phyloP scores from a whole-genome alignment of 1,284 basidiomycete species.

The Papiliotrema fonsecae region DNA sequence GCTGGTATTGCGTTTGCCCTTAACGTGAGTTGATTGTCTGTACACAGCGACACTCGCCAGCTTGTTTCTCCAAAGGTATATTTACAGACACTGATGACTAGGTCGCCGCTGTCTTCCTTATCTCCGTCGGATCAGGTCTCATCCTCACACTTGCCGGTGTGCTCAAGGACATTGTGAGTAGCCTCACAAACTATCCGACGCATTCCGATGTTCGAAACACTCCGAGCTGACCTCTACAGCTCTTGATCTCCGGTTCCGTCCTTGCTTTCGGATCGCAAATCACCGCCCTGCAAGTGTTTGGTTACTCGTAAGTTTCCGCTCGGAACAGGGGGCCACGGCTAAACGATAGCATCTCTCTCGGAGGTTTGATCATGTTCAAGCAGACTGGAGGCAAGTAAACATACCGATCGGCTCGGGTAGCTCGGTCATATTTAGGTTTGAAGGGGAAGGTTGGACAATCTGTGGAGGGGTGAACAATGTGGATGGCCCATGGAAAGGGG shows the following conservation, averaged over 20 bases:
- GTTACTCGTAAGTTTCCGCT: conserved; percentile 50
- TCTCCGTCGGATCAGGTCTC: conserved; percentile 79
- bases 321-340: background rate
- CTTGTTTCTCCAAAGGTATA: no score
- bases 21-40: conserved; percentile 65
- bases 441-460: no score
- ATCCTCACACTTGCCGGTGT: conserved; percentile 92
- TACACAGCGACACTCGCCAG: conserved; percentile 70
- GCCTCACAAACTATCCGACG: no score
- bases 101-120: conserved; percentile 86
- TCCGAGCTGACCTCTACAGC: conserved; percentile 33
- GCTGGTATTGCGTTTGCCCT: conserved; percentile 84
- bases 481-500: background rate
- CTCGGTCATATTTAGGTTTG: no score
- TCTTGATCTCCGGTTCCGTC: conserved; percentile 85
- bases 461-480: background rate
- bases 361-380: conserved; percentile 45
- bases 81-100: no score
- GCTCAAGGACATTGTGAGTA: conserved; percentile 64
- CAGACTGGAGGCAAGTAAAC: conserved; percentile 45
- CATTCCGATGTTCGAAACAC: no score
- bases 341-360: conserved; percentile 44
- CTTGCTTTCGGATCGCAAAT: conserved; percentile 73
- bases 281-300: conserved; percentile 79
- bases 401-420: no score